Conservation (phyloP, 140 eudicot genomes). For the Flaveria floridana region DNA sequence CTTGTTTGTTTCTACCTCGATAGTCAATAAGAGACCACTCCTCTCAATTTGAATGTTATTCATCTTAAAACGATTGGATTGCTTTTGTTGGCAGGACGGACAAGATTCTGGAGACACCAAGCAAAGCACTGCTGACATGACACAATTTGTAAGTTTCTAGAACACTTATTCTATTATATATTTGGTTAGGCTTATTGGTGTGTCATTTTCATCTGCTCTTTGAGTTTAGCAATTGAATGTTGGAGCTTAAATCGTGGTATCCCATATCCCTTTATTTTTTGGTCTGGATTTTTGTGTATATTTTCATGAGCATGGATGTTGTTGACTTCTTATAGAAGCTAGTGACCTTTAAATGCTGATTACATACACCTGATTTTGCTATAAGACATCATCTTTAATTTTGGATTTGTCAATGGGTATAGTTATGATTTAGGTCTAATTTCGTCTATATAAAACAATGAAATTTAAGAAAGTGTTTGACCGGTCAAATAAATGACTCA, state of each 20-base stretch:
- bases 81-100: slow-evolving; percentile 62
- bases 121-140: slow-evolving; percentile 92
- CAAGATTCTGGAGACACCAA: slow-evolving; percentile 82
- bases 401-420: background rate
- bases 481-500: background rate
- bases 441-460: background rate
- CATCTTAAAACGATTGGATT: background rate
- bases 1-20: background rate
- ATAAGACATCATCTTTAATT: background rate
- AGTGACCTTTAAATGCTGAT: slow-evolving; percentile 9
- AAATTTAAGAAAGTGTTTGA: background rate
- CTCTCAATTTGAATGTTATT: background rate
- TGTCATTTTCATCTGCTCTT: background rate
- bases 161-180: background rate
- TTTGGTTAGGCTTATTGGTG: background rate
- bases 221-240: background rate
- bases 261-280: background rate
- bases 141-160: slow-evolving; percentile 77
- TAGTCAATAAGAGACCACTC: background rate
- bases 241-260: background rate
- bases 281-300: background rate
- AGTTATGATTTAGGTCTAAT: background rate
- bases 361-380: background rate
- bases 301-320: slow-evolving; percentile 2
- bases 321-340: slow-evolving; percentile 11